Evolutionary conservation across 441 rosid species (phyloP), one percentile per base, ranked within the genome.

Genomic region (Raphanus hybrid): DNA sequence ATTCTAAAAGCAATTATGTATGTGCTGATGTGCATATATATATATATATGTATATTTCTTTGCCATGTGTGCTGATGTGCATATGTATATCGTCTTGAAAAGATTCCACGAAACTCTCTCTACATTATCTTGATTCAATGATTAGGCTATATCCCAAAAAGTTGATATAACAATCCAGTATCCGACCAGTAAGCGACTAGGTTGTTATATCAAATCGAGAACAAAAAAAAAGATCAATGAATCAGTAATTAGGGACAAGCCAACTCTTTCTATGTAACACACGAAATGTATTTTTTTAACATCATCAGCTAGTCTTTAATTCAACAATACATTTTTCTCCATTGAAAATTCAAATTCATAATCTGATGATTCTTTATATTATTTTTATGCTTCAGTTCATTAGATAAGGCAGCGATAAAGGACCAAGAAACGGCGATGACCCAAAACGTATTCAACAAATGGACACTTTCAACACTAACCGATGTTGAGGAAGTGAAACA

Each of bases 401-500:
- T 94, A 78, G 98, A 91, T 82, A 89, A 77, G 81, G 97, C 97
- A 52, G 95, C 98, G 35, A 86, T 92, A 65, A 87, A 70, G 78
- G 86, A 81, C 37, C 80, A 90, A 8, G 77, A 86, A 10, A 76
- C 79, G 3, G 67, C 41, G 41, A 29, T 48, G 37, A 58, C 71
- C 37, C 59, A 55, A 10, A 58, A 64, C 9, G 45, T 4, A 12
- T 67, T 72, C 69, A 86, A 85, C 84, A 90, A 89, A 80, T 92
- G 98, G 98, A 77, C 82, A 62, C 66, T 94, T 70, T 80, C 94
- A 39, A 94, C 97, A 76, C 62, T 92, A 72, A 90, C 97, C 5
- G 98, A 94, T 69, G 96, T 89, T 0, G 98, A 94, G 45, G 98
- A 94, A 76, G 97, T 94, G 58, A 94, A 94, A 86, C 35, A 91